Evolutionary conservation across 2,329 filamentous ascomycete species (phyloP).

Genomic region (Sporothrix brasiliensis): DNA sequence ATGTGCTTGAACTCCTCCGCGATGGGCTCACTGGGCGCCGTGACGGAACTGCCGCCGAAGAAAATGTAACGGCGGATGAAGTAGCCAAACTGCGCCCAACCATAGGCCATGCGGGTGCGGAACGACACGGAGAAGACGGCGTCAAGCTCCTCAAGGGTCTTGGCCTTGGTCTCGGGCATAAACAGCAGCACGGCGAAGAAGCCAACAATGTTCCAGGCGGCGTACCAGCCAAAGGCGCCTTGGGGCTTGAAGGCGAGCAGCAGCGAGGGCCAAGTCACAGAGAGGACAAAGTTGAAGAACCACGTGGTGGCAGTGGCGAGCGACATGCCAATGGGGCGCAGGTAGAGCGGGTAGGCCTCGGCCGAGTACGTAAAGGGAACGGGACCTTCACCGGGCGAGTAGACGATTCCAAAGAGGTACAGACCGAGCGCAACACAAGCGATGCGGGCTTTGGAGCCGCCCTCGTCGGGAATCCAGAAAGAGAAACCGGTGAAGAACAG

Average conservation of each 20-base stretch:
- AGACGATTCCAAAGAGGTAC: constrained; percentile 55
- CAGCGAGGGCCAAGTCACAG: constrained; percentile 53
- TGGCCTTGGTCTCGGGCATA: constrained; percentile 48
- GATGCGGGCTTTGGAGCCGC: constrained; percentile 44
- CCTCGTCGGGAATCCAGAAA: constrained; percentile 48
- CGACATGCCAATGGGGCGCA: constrained; percentile 64
- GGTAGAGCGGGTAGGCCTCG: constrained; percentile 66
- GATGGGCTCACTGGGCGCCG: constrained; percentile 27
- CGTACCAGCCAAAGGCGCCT: constrained; percentile 56
- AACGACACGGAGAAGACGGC: constrained; percentile 43
- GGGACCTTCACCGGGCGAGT: constrained; percentile 63
- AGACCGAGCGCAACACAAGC: constrained; percentile 53
- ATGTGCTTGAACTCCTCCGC: constrained; percentile 29
- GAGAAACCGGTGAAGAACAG: constrained; percentile 53
- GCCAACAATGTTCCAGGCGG: constrained; percentile 52
- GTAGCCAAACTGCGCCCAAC: constrained; percentile 35
- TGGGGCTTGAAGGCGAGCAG: constrained; percentile 50
- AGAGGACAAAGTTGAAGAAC: constrained; percentile 50
- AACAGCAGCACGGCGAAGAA: constrained; percentile 48
- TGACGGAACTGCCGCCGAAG: constrained; percentile 24
- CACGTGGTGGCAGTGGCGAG: constrained; percentile 58
- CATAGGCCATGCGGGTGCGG: constrained; percentile 36
- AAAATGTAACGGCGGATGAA: constrained; percentile 36
- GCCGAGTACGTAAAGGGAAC: constrained; percentile 70
- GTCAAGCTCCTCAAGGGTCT: constrained; percentile 48